Conservation (phyloP, 1,139 yeast species). For the Taphrina betulina region DNA sequence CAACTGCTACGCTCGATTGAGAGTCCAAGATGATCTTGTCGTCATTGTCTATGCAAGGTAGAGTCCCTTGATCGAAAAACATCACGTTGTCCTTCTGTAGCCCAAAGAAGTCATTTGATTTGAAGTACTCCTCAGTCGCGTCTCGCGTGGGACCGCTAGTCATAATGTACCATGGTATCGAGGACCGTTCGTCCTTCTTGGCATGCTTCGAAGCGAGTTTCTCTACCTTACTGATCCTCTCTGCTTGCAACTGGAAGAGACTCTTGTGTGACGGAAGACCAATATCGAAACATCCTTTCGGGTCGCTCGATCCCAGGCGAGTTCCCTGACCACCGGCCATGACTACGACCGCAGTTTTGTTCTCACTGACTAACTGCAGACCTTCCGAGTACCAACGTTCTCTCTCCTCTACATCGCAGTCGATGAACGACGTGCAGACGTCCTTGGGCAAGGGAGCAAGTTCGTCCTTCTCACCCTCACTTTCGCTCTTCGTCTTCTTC, state of each 20-base stretch:
- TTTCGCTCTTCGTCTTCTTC: conserved; percentile 39
- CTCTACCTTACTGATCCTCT: conserved; percentile 68
- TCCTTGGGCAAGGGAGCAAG: conserved; percentile 45
- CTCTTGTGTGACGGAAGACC: conserved; percentile 80
- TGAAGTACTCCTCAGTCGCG: conserved; percentile 73
- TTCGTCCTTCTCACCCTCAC: conserved; percentile 19
- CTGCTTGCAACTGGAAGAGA: conserved; percentile 90
- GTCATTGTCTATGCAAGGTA: conserved; percentile 77
- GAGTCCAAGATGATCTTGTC: conserved; percentile 73
- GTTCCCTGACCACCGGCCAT: conserved; percentile 99
- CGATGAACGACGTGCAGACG: conserved; percentile 45
- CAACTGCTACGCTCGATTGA: conserved; percentile 61
- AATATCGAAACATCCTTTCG: conserved; percentile 92
- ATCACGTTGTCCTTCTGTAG: conserved; percentile 57
- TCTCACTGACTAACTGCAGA: conserved; percentile 61
- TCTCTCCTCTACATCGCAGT: conserved; percentile 38
- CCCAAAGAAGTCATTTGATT: conserved; percentile 65
- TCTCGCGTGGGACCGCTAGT: conserved; percentile 85
- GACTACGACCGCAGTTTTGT: conserved; percentile 81
- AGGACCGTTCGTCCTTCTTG: conserved; percentile 43
- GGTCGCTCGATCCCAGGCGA: conserved; percentile 79
- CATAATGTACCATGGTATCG: conserved; percentile 88
- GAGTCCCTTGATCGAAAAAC: conserved; percentile 91
- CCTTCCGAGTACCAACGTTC: conserved; percentile 61
- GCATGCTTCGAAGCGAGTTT: conserved; percentile 51